Base-by-base conservation (phyloP, 768 basidiomycete genomes). In the Nevesoporus exiguus region DNA sequence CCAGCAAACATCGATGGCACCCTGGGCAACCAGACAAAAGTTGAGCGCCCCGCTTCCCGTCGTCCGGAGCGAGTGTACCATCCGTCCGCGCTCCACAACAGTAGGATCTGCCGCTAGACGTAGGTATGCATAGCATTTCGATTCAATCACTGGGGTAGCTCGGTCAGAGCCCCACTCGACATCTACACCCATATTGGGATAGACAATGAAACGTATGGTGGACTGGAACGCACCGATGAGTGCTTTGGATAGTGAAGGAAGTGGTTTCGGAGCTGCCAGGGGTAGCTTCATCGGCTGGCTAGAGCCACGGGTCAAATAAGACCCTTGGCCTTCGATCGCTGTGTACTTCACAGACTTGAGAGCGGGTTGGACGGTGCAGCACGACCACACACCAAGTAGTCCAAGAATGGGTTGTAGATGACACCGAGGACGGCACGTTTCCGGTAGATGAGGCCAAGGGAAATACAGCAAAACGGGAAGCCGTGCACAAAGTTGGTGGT, bases 141-240 rank as follows among this genome's bases (percentile, higher is more conserved):
- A 70, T 17, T 70, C 67, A 21, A 93, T 78, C 25, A 82, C 77
- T 19, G 71, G 72, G 21, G 74, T 70, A 7, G 76, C 74, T 25
- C 92, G 80, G 66, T 93, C 90, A 22, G 88, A 85, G 43, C 93
- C 93, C 90, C 91, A 96, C 73, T 96, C 94, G 24, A 92, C 79
- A 11, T 84, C 92, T 79, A 73, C 10, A 10, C n/a, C 41, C 11
- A 21, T n/a, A n/a, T 24, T 15, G 8, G 46, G 21, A 34, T 31
- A 13, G 49, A 17, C 5, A 5, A 30, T 27, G 40, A 8, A 3
- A 30, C n/a, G 15, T 17, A 9, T 2, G 14, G 34, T 15, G 9
- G 3, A 4, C n/a, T 19, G 3, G 17, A 45, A 45, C 55, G 29
- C 55, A 84, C 86, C 86, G 33, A 93, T 77, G 46, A 90, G 76